phyloP scores from a whole-genome alignment of 768 basidiomycete species.

The Lactifluus piperatus region DNA sequence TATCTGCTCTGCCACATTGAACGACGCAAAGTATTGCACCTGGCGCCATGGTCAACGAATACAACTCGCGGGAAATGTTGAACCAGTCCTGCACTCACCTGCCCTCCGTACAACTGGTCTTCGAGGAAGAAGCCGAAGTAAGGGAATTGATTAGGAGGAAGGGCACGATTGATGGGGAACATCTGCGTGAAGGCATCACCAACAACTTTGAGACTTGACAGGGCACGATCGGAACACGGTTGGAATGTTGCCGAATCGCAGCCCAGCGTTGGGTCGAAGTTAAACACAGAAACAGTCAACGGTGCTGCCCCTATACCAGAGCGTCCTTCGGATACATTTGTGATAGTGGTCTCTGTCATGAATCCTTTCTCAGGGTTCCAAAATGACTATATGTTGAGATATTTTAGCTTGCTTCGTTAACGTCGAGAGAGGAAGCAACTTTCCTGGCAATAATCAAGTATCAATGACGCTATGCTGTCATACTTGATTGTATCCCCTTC shows the following conservation, averaged over 20 bases:
- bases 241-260: slow-evolving; percentile 9
- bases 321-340: slow-evolving; percentile 3
- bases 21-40: slow-evolving; percentile 26
- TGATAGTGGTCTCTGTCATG: slow-evolving; percentile 12
- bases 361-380: slow-evolving; percentile 12
- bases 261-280: slow-evolving; percentile 13
- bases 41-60: background rate
- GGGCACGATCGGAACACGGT: slow-evolving; percentile 14
- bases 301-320: slow-evolving; percentile 6
- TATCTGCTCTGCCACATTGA: slow-evolving; percentile 26
- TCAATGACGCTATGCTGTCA: background rate
- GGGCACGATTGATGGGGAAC: background rate
- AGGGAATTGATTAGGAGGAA: background rate
- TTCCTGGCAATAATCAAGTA: slow-evolving; percentile 10
- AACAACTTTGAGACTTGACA: slow-evolving; percentile 8
- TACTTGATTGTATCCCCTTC: background rate
- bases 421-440: background rate
- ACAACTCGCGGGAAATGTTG: background rate
- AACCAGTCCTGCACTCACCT: background rate
- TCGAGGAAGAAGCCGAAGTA: slow-evolving; percentile 3
- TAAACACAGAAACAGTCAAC: background rate
- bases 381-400: slow-evolving; percentile 1
- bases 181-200: slow-evolving; percentile 3
- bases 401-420: background rate
- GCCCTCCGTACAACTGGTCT: slow-evolving; percentile 4